Conservation (phyloP, 2,329 filamentous ascomycete species). For the Colletotrichum neosansevieriae region DNA sequence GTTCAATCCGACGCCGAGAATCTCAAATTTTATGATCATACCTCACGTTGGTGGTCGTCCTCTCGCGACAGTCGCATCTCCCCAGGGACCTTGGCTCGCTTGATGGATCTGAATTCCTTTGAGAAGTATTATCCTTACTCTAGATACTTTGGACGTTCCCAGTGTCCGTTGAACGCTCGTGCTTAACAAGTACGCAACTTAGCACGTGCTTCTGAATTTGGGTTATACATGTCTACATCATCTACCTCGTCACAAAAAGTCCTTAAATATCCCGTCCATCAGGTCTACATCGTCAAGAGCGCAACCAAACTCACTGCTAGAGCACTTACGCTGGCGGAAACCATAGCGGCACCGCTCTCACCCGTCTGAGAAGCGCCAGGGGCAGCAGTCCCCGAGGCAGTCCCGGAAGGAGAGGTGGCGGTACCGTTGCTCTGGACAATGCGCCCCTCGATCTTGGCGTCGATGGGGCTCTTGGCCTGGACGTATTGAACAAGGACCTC, state of each 20-base stretch:
- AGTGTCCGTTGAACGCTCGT: no score
- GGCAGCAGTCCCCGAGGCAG: constrained; percentile 10
- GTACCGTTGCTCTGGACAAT: constrained; percentile 48
- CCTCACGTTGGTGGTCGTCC: no score
- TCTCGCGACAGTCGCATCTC: no score
- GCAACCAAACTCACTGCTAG: constrained; percentile 7
- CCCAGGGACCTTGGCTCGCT: no score
- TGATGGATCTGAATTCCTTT: no score
- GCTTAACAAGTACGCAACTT: no score
- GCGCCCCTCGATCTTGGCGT: constrained; percentile 61
- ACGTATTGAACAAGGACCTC: constrained; percentile 67
- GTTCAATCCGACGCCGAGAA: no score
- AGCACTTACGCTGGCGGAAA: constrained; percentile 20
- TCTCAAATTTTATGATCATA: no score
- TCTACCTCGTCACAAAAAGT: constrained; percentile 27
- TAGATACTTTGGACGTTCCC: no score
- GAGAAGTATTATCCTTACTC: no score
- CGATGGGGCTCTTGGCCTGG: constrained; percentile 59
- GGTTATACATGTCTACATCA: constrained; percentile 17
- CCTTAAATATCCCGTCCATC: background rate
- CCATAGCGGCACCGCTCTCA: constrained; percentile 16
- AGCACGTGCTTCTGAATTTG: no score
- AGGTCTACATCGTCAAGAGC: background rate
- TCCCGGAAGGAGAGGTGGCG: constrained; percentile 2
- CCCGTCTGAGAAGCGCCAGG: constrained; percentile 17